Evolutionary conservation across 768 basidiomycete species (phyloP).

Genomic region (Dioszegia aurantiaca): DNA sequence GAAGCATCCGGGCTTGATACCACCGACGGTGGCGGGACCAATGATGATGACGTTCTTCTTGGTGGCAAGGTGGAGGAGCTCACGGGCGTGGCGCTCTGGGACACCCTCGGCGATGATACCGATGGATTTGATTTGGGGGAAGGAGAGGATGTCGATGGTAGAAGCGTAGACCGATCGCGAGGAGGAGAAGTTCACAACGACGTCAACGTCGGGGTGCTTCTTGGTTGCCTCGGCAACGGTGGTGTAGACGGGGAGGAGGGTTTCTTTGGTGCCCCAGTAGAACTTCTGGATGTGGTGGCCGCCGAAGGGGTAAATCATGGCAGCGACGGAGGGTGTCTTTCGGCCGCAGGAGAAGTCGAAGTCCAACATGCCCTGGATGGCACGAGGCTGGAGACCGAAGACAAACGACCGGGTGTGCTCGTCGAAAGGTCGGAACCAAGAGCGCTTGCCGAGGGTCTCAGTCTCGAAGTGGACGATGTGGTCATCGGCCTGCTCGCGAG

Average conservation of each 20-base stretch:
- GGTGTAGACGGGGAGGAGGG: conserved; percentile 95
- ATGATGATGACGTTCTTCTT: conserved; percentile 85
- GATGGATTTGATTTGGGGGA: conserved; percentile 67
- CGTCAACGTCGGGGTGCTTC: conserved; percentile 95
- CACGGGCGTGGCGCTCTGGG: conserved; percentile 92
- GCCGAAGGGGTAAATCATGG: conserved; percentile 99
- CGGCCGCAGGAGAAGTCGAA: conserved; percentile 99
- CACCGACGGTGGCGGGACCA: conserved; percentile 97
- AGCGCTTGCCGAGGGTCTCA: conserved; percentile 57
- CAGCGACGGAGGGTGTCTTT: conserved; percentile 83
- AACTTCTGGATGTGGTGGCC: conserved; percentile 99
- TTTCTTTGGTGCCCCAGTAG: conserved; percentile 99
- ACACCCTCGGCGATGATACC: conserved; percentile 99
- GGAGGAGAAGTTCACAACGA: conserved; percentile 96
- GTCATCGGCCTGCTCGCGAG: conserved; percentile 78
- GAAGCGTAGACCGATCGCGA: conserved; percentile 90
- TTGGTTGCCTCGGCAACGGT: conserved; percentile 80
- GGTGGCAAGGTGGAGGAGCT: conserved; percentile 85
- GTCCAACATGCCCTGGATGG: conserved; percentile 97
- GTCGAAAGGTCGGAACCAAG: conserved; percentile 88
- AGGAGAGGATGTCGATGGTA: conserved; percentile 83
- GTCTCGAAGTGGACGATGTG: conserved; percentile 84
- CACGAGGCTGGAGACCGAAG: conserved; percentile 96
- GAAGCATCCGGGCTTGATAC: conserved; percentile 99
- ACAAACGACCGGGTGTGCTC: conserved; percentile 92